Evolutionary conservation across 1,284 basidiomycete species (phyloP).

Genomic region (Cryptococcus depauperatus): DNA sequence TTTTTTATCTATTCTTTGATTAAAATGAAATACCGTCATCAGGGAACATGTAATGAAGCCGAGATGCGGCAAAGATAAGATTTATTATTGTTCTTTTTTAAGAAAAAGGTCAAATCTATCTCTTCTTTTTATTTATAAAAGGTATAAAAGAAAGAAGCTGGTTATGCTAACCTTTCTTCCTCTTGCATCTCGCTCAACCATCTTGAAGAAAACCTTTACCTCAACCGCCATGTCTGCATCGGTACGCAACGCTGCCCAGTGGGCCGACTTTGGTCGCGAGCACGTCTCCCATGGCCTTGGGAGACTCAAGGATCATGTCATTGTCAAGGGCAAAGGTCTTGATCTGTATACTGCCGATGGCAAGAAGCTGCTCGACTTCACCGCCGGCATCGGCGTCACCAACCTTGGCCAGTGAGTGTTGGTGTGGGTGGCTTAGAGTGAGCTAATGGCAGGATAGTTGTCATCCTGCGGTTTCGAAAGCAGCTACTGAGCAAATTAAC

Average conservation of each 20-base stretch:
- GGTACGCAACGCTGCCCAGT: slow-evolving; percentile 18
- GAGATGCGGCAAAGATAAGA: not conserved
- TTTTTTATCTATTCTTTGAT: too few species aligned
- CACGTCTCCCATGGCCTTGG: slow-evolving; percentile 38
- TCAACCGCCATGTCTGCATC: slow-evolving; percentile 19
- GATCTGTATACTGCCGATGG: slow-evolving; percentile 60
- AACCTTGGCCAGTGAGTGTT: slow-evolving; percentile 33
- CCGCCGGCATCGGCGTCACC: slow-evolving; percentile 58
- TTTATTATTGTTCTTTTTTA: too few species aligned
- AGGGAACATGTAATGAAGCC: too few species aligned
- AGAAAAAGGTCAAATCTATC: not conserved
- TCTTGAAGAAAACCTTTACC: too few species aligned
- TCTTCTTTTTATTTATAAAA: too few species aligned
- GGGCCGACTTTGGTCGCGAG: slow-evolving; percentile 30
- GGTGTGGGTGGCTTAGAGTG: not conserved
- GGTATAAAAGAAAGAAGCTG: too few species aligned
- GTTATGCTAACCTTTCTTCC: not conserved
- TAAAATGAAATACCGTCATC: too few species aligned
- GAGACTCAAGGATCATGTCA: slow-evolving; percentile 53
- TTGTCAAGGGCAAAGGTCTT: slow-evolving; percentile 68
- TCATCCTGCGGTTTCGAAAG: slow-evolving; percentile 74
- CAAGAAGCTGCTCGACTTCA: slow-evolving; percentile 68
- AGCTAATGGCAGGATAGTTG: slow-evolving; percentile 44
- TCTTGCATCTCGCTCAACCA: not conserved
- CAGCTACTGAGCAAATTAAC: slow-evolving; percentile 76